Conservation (phyloP, 1,284 basidiomycete species). For the Apiotrichum akiyoshidainum region DNA sequence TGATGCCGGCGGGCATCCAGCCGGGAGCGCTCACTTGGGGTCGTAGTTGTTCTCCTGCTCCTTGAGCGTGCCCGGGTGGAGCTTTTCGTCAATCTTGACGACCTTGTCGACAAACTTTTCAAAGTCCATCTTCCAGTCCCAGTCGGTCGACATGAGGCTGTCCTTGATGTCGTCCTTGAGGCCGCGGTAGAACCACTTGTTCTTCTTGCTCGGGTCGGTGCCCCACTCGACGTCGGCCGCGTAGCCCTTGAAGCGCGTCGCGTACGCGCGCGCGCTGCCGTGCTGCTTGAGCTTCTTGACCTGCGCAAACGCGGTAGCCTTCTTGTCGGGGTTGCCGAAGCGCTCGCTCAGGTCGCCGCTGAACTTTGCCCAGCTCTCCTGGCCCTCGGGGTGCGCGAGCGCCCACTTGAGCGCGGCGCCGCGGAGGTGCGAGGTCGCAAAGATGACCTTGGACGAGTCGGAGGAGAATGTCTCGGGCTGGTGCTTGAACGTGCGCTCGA, state of each 20-base stretch:
- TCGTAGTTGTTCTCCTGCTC: conserved; percentile 19
- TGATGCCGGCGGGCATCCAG: neutral
- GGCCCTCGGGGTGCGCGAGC: conserved; percentile 14
- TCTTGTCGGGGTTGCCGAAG: conserved; percentile 21
- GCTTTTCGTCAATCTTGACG: conserved; percentile 20
- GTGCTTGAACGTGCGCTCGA: conserved; percentile 13
- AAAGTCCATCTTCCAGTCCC: conserved; percentile 22
- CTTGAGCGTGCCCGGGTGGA: conserved; percentile 16
- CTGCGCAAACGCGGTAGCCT: conserved; percentile 17
- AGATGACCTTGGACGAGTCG: conserved; percentile 11
- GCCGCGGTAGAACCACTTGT: conserved; percentile 24
- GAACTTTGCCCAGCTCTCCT: conserved; percentile 10
- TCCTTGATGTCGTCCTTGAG: conserved; percentile 23
- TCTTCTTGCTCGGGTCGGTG: conserved; percentile 12
- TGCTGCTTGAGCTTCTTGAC: conserved; percentile 24
- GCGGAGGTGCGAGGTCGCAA: conserved; percentile 17
- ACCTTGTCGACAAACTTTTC: conserved; percentile 14
- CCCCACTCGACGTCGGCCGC: conserved; percentile 10
- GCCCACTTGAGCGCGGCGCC: conserved; percentile 22
- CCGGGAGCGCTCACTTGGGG: neutral
- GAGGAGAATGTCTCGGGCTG: conserved; percentile 8
- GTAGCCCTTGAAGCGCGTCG: conserved; percentile 14
- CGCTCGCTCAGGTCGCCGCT: conserved; percentile 11
- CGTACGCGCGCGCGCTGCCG: conserved; percentile 11
- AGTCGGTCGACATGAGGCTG: conserved; percentile 11